Percentiles rank a stretch among this genome's conserved stretches.
Evolutionary conservation across 164 flowering plant species (phyloP).

Genomic region (Vitis rotundifolia): DNA sequence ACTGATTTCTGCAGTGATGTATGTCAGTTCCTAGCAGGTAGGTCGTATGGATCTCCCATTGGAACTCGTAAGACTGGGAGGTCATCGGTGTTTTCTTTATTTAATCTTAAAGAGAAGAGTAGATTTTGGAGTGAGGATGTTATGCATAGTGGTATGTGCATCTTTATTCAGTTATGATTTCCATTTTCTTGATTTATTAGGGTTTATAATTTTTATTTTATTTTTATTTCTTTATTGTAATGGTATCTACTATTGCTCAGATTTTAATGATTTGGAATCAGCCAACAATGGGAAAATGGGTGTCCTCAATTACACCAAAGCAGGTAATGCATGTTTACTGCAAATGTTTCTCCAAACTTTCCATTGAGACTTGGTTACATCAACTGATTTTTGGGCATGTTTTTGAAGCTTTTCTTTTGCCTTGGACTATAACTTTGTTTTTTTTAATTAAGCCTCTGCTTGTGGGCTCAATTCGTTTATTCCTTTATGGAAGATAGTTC

Average conservation of each 20-base stretch:
- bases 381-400: neutral
- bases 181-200: neutral
- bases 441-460: too few relatives aligned
- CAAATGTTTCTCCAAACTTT: too few relatives aligned
- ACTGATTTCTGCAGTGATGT: conserved; percentile 6
- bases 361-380: too few relatives aligned
- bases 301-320: conserved; percentile 67
- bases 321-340: conserved; percentile 55
- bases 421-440: too few relatives aligned
- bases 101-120: conserved; percentile 89
- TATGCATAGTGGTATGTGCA: conserved; percentile 55
- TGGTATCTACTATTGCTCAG: conserved; percentile 32
- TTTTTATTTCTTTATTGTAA: neutral
- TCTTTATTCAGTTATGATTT: neutral
- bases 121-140: conserved; percentile 91
- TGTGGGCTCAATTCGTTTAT: too few relatives aligned
- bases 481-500: too few relatives aligned
- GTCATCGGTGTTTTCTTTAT: conserved; percentile 89
- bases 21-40: conserved; percentile 38
- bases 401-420: too few relatives aligned
- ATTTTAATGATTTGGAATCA: conserved; percentile 77
- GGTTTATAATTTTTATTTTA: neutral
- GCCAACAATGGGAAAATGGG: conserved; percentile 39
- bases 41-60: conserved; percentile 39
- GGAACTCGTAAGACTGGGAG: conserved; percentile 47